Conservation (phyloP, 495 filamentous ascomycete genomes). For the Annulohypoxylon stygium region DNA sequence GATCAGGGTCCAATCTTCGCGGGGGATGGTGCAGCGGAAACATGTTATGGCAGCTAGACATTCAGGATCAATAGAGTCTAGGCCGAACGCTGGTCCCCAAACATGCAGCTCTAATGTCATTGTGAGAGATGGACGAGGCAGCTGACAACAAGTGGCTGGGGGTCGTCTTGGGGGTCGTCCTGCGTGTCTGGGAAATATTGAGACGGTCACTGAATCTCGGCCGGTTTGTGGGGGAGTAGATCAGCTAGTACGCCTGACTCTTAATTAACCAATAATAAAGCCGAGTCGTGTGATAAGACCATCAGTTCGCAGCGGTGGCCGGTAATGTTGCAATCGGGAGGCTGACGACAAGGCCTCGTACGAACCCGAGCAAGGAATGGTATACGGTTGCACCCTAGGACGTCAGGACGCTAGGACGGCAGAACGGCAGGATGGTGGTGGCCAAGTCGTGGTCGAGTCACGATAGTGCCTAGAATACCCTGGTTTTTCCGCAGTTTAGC, state of each 20-base stretch:
- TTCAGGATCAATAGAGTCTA: slow-evolving; percentile 92
- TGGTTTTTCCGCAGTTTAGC: slow-evolving; percentile 6
- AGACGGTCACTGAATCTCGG: slow-evolving; percentile 4
- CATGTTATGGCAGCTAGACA: slow-evolving; percentile 84
- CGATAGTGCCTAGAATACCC: slow-evolving; percentile 16
- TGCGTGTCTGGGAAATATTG: not conserved
- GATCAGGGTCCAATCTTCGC: slow-evolving; percentile 78
- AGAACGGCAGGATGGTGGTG: not conserved
- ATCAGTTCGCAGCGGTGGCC: slow-evolving; percentile 2
- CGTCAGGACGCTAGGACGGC: not conserved
- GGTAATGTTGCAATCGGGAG: slow-evolving; percentile 6
- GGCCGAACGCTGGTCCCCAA: slow-evolving; percentile 88
- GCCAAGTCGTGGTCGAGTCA: slow-evolving; percentile 8
- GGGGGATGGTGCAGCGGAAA: slow-evolving; percentile 68
- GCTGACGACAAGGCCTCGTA: slow-evolving; percentile 8
- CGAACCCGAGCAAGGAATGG: slow-evolving; percentile 4
- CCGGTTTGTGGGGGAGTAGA: slow-evolving; percentile 14
- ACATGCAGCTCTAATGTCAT: slow-evolving; percentile 86
- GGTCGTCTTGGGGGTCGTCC: too few relatives aligned
- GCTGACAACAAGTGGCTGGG: slow-evolving; percentile 4
- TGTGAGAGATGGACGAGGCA: slow-evolving; percentile 1
- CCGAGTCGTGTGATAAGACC: slow-evolving; percentile 24
- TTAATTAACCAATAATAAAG: slow-evolving; percentile 24
- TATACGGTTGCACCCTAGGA: slow-evolving; percentile 9
- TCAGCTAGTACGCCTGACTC: slow-evolving; percentile 10